Percentiles rank a stretch among this genome's conserved stretches.
These are phyloP conservation scores for Fusarium continuum DNA, from an alignment of 2,329 filamentous ascomycete genomes.

Conservation along the genomic window DNA sequence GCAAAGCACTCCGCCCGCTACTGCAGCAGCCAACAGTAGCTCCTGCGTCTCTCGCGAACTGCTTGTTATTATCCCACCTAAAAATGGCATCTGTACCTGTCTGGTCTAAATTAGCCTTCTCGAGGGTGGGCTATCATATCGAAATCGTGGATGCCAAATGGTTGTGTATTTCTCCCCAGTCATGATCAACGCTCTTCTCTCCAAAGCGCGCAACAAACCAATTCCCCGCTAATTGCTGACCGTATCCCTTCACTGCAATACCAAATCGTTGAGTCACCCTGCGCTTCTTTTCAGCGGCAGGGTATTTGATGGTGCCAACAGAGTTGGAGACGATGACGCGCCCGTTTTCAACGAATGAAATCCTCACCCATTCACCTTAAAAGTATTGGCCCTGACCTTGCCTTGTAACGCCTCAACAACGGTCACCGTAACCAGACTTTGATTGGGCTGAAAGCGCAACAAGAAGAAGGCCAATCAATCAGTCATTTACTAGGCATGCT, in stretches of 20 bases:
- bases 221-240: constrained; percentile 18
- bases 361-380: constrained; percentile 9
- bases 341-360: constrained; percentile 23
- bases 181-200: neutral
- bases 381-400: constrained; percentile 25
- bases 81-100: constrained; percentile 16
- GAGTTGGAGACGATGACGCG: constrained; percentile 21
- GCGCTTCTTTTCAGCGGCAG: constrained; percentile 9
- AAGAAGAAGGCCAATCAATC: constrained; percentile 26
- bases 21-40: constrained; percentile 41
- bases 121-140: constrained; percentile 4
- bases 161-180: neutral
- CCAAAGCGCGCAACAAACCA: constrained; percentile 6
- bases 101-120: constrained; percentile 18
- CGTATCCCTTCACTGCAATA: constrained; percentile 15
- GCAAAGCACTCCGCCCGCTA: constrained; percentile 42
- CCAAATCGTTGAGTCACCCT: constrained; percentile 27
- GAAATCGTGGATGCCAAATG: neutral
- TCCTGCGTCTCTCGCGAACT: constrained; percentile 31
- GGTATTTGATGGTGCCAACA: constrained; percentile 33
- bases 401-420: constrained; percentile 36
- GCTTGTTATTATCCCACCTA: constrained; percentile 9
- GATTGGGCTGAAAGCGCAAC: constrained; percentile 16
- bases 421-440: constrained; percentile 9
- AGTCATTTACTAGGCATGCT: constrained; percentile 25